Evolutionary conservation across 108 stramenopile species (phyloP).

Genomic region (Nitzschia putrida): DNA sequence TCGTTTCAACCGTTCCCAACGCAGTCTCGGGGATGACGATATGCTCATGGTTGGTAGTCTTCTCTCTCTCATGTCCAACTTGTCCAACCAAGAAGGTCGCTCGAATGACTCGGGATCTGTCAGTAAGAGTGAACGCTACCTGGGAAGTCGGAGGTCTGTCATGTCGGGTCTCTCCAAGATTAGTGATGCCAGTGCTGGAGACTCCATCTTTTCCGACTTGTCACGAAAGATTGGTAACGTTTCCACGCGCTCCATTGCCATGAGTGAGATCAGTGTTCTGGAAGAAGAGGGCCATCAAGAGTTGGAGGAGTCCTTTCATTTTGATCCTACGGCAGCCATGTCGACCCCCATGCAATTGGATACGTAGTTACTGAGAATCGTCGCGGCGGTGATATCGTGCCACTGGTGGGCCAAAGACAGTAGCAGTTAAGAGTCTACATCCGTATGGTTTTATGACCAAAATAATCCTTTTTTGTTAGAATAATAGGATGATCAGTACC

Average conservation of each 20-base stretch:
- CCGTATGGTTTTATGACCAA: no score
- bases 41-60: constrained; percentile 51
- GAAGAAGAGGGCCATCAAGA: constrained; percentile 34
- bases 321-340: constrained; percentile 11
- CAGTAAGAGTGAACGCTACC: background rate
- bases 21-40: constrained; percentile 19
- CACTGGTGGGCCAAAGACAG: no score
- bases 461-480: no score
- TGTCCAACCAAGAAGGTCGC: constrained; percentile 20
- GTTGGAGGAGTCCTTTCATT: constrained; percentile 20
- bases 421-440: no score
- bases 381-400: no score
- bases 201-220: constrained; percentile 44
- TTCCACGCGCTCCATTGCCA: constrained; percentile 51
- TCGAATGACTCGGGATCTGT: constrained; percentile 2
- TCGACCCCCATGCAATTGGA: constrained; percentile 8
- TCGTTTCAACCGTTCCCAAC: background rate
- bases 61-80: constrained; percentile 26
- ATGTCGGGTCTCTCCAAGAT: constrained; percentile 56
- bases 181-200: constrained; percentile 24
- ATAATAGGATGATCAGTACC: no score
- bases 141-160: constrained; percentile 46
- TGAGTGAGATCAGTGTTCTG: constrained; percentile 48
- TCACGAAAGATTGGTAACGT: constrained; percentile 46
- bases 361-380: background rate